These are phyloP conservation scores for Babesia caballi DNA, from an alignment of 169 alveolate species.

Conservation along the genomic window DNA sequence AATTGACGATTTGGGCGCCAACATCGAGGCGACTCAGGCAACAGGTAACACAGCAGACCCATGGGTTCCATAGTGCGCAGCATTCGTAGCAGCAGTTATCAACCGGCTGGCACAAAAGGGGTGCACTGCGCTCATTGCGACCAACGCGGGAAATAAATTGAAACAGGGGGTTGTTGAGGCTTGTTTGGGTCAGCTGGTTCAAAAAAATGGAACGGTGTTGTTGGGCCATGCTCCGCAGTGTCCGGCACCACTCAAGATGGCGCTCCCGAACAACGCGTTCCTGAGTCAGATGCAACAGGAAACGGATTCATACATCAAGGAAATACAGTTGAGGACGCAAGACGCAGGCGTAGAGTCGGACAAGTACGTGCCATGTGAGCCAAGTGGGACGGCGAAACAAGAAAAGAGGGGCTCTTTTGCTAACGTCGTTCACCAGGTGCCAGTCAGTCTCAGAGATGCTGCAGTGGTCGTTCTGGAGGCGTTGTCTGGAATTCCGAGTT, in stretches of 20 bases:
- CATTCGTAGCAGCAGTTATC: not conserved
- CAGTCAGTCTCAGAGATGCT: not conserved
- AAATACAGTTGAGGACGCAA: no score
- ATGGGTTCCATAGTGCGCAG: not conserved
- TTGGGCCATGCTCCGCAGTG: not conserved
- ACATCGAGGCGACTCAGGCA: not conserved
- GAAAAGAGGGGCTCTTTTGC: not conserved
- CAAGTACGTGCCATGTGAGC: no score
- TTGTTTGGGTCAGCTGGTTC: not conserved
- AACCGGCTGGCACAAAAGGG: not conserved
- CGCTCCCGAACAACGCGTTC: not conserved
- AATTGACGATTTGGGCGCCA: conserved; percentile 9
- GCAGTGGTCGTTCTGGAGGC: not conserved
- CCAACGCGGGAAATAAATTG: not conserved
- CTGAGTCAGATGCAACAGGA: not conserved
- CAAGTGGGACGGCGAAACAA: not conserved
- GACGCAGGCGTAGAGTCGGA: no score
- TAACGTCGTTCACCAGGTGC: not conserved
- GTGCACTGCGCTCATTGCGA: not conserved
- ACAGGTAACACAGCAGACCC: not conserved
- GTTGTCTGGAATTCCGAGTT: not conserved
- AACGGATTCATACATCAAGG: not conserved
- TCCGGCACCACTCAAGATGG: not conserved
- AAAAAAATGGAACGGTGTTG: not conserved
- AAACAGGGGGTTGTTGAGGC: not conserved